Conservation (phyloP, 1,139 yeast species). For the Diutina rugosa region DNA sequence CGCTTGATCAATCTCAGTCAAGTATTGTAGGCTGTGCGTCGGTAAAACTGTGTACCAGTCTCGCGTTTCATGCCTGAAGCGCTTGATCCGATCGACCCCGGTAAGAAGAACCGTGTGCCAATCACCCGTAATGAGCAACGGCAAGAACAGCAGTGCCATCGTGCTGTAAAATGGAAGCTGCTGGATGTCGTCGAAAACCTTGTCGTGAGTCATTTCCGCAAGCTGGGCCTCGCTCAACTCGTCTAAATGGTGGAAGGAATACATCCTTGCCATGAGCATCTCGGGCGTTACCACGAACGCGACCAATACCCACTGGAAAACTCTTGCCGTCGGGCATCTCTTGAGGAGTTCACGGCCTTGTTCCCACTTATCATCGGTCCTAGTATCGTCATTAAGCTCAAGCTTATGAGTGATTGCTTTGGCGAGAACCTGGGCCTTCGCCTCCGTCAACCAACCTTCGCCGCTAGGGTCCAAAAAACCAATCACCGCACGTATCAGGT, state of each 20-base stretch:
- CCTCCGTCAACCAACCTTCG: neutral
- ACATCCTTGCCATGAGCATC: neutral
- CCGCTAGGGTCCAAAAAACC: neutral
- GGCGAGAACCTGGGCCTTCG: neutral
- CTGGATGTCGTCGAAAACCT: neutral
- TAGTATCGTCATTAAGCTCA: neutral
- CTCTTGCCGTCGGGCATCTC: neutral
- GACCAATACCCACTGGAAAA: neutral
- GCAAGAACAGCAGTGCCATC: neutral
- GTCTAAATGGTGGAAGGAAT: neutral
- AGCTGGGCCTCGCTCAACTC: neutral
- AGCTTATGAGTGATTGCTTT: neutral
- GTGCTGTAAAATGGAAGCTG: neutral
- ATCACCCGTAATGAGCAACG: neutral
- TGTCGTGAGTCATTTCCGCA: neutral
- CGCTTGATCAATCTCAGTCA: neutral
- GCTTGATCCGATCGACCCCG: neutral
- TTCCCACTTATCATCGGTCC: neutral
- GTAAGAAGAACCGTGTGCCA: neutral
- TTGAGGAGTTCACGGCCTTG: neutral
- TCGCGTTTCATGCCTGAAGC: neutral
- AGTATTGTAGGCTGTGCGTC: neutral
- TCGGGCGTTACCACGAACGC: neutral
- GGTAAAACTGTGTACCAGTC: neutral
- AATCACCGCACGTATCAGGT: neutral